Evolutionary conservation across 148 eudicot genomes (phyloP).

Genomic region (Camellia lanceoleosa): DNA sequence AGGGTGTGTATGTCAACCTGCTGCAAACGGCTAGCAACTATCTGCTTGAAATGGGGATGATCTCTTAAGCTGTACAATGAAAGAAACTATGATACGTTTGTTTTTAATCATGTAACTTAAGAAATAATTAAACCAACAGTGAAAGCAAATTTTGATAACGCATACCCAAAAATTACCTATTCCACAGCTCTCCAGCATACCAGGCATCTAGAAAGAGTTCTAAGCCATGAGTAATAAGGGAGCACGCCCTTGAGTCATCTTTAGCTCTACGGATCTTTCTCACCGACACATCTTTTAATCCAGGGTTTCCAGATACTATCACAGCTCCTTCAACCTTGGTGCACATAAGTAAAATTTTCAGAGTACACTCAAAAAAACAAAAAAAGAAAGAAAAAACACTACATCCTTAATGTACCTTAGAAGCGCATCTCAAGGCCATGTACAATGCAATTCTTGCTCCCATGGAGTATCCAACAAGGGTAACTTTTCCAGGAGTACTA

Average conservation of each 20-base stretch:
- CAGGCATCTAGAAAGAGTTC: conserved; percentile 56
- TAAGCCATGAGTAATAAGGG: conserved; percentile 58
- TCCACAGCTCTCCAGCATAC: conserved; percentile 81
- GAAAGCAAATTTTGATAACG: conserved; percentile 2
- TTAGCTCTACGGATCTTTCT: conserved; percentile 64
- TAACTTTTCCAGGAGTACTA: conserved; percentile 48
- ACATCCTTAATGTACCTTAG: conserved; percentile 47
- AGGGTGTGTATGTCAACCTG: conserved; percentile 64
- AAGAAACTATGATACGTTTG: background rate
- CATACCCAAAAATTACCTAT: conserved; percentile 48
- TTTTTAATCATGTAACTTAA: background rate
- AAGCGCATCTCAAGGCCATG: conserved; percentile 60
- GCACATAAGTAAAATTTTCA: background rate
- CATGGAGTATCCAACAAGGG: conserved; percentile 91
- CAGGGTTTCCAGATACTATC: conserved; percentile 95
- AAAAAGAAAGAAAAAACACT: conserved; percentile 1
- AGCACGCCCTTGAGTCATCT: conserved; percentile 71
- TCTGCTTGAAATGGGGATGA: conserved; percentile 62
- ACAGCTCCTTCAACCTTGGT: conserved; percentile 69
- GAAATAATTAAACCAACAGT: background rate
- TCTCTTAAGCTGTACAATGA: conserved; percentile 62
- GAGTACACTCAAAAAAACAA: background rate
- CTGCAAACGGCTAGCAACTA: conserved; percentile 54
- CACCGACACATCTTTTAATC: conserved; percentile 44
- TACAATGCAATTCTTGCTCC: conserved; percentile 89